Conservation (phyloP, 2,329 filamentous ascomycete genomes). For the Thermoascus crustaceus region DNA sequence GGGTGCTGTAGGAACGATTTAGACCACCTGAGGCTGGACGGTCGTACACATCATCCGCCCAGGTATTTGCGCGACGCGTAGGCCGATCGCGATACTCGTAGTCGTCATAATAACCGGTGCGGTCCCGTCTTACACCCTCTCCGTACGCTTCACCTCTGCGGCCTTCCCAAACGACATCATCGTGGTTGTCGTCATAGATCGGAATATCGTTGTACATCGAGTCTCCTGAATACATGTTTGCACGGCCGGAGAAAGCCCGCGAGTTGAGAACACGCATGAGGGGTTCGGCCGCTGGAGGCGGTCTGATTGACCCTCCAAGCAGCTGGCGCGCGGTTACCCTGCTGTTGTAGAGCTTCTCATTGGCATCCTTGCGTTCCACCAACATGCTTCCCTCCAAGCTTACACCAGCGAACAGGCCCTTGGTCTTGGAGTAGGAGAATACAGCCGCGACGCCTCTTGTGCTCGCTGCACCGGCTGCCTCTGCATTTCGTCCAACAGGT, state of each 20-base stretch:
- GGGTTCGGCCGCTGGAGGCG: slow-evolving; percentile 74
- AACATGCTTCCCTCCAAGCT: slow-evolving; percentile 88
- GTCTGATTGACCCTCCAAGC: slow-evolving; percentile 65
- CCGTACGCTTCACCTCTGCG: slow-evolving; percentile 62
- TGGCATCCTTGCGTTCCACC: slow-evolving; percentile 91
- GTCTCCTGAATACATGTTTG: slow-evolving; percentile 44
- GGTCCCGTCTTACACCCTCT: slow-evolving; percentile 52
- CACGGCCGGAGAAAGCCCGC: slow-evolving; percentile 66
- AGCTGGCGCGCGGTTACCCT: slow-evolving; percentile 74
- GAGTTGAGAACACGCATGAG: slow-evolving; percentile 81
- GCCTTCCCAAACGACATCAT: slow-evolving; percentile 78
- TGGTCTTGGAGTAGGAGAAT: slow-evolving; percentile 97
- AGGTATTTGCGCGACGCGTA: slow-evolving; percentile 39
- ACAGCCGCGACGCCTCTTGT: slow-evolving; percentile 82
- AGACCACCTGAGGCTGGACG: slow-evolving; percentile 26
- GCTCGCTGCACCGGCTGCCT: slow-evolving; percentile 89
- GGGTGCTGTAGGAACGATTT: slow-evolving; percentile 27
- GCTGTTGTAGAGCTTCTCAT: slow-evolving; percentile 88
- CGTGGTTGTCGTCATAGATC: slow-evolving; percentile 74
- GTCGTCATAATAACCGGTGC: slow-evolving; percentile 47
- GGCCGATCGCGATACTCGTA: slow-evolving; percentile 50
- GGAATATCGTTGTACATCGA: slow-evolving; percentile 90
- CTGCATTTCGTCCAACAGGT: slow-evolving; percentile 86
- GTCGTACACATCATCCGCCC: slow-evolving; percentile 44
- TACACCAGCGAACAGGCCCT: slow-evolving; percentile 92